These are phyloP conservation scores for Dictyophora rubrovolvata DNA, from an alignment of 768 basidiomycete genomes.

Conservation along the genomic window DNA sequence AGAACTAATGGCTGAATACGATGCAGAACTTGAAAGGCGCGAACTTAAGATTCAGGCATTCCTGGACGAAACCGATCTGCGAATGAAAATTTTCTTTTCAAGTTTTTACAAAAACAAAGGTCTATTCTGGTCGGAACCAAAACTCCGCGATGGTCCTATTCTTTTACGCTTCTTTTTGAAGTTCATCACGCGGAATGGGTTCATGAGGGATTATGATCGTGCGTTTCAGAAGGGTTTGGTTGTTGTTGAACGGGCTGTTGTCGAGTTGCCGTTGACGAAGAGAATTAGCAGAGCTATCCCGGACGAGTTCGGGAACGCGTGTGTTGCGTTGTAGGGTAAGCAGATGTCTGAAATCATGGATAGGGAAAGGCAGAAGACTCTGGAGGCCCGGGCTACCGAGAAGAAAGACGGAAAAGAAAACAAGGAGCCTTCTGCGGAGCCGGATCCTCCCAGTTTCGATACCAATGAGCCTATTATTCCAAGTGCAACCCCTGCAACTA, in stretches of 20 bases:
- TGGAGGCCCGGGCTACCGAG: slow-evolving; percentile 7
- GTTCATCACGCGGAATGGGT: slow-evolving; percentile 46
- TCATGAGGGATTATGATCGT: slow-evolving; percentile 44
- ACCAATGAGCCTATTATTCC: slow-evolving; percentile 11
- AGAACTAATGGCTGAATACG: slow-evolving; percentile 11
- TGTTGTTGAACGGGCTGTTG: slow-evolving; percentile 30
- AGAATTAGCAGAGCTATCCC: slow-evolving; percentile 37
- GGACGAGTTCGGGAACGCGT: slow-evolving; percentile 41
- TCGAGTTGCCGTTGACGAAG: slow-evolving; percentile 43
- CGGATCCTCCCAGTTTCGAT: slow-evolving; percentile 3
- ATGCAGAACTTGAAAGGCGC: slow-evolving; percentile 17
- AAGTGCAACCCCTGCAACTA: slow-evolving; percentile 11
- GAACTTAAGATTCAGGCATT: slow-evolving; percentile 34
- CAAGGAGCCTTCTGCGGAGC: slow-evolving; percentile 9
- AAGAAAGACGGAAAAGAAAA: slow-evolving; percentile 15
- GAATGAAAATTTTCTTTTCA: slow-evolving; percentile 57
- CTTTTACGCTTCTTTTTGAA: slow-evolving; percentile 50
- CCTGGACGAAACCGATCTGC: slow-evolving; percentile 48
- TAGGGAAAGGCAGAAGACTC: slow-evolving; percentile 14
- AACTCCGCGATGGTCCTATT: slow-evolving; percentile 41
- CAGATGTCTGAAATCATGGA: neutral
- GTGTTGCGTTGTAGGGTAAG: slow-evolving; percentile 35
- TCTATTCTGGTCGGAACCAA: slow-evolving; percentile 49
- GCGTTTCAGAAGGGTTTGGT: slow-evolving; percentile 37
- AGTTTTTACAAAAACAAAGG: slow-evolving; percentile 61